phyloP scores from a whole-genome alignment of 2,329 filamentous ascomycete species.

The Fusarium tricinctum region DNA sequence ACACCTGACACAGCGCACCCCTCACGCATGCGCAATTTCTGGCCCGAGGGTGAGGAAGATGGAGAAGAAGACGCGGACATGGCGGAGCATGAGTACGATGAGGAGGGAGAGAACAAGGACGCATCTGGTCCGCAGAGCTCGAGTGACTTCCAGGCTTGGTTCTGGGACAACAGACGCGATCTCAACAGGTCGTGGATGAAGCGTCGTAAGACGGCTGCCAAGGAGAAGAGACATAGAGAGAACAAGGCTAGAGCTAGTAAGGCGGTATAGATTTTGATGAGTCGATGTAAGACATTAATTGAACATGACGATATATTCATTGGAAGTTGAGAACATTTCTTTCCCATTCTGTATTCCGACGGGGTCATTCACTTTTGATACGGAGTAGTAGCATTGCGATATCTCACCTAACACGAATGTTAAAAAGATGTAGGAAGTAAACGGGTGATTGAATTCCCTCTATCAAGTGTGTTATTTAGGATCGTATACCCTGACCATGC shows the following conservation, averaged over 20 bases:
- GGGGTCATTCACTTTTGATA: neutral
- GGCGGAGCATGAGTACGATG: conserved; percentile 48
- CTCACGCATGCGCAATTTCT: conserved; percentile 72
- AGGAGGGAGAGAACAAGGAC: conserved; percentile 48
- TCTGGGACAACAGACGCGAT: conserved; percentile 76
- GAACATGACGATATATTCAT: conserved; percentile 7
- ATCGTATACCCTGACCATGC: neutral
- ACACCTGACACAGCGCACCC: conserved; percentile 93
- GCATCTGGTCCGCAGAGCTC: conserved; percentile 47
- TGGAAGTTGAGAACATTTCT: neutral
- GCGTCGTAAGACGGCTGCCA: conserved; percentile 71
- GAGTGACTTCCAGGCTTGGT: conserved; percentile 75
- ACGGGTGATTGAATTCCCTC: neutral
- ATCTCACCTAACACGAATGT: neutral
- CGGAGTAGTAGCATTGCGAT: neutral
- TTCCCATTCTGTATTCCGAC: neutral
- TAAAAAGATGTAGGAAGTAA: neutral
- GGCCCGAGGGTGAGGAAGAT: conserved; percentile 59
- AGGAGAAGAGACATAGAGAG: conserved; percentile 76
- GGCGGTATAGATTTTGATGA: conserved; percentile 52
- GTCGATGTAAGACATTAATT: conserved; percentile 18
- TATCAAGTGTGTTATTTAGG: conserved; percentile 16
- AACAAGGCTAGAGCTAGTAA: conserved; percentile 68
- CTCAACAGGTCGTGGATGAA: conserved; percentile 76
- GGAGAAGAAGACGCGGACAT: conserved; percentile 54